Conservation (phyloP, 2,329 filamentous ascomycete species). For the Colletotrichum karsti region DNA sequence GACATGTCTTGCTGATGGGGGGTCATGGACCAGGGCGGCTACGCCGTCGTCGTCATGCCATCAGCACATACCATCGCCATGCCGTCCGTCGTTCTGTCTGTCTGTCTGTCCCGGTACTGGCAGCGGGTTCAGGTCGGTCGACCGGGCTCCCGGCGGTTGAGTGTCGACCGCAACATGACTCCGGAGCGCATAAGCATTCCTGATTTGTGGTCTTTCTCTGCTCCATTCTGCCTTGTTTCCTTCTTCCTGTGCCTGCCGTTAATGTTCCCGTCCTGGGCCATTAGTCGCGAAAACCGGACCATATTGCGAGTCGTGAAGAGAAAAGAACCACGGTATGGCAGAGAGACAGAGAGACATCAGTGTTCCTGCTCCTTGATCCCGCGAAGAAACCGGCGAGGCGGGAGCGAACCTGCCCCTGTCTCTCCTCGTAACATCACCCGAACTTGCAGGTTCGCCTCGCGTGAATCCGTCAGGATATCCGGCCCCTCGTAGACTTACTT, state of each 20-base stretch:
- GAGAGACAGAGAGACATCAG: background rate
- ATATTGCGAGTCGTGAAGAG: constrained; percentile 5
- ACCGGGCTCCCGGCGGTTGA: background rate
- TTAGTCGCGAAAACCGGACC: background rate
- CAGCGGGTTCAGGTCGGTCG: background rate
- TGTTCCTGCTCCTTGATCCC: background rate
- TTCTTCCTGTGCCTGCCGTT: background rate
- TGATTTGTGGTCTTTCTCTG: background rate
- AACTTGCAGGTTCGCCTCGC: background rate
- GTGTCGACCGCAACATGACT: constrained; percentile 10
- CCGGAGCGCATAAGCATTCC: constrained; percentile 3
- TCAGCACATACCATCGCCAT: background rate
- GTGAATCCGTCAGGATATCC: background rate
- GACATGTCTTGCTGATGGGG: background rate
- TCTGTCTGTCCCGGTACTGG: background rate
- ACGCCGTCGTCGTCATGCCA: constrained; percentile 8
- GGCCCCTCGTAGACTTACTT: background rate
- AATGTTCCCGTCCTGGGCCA: background rate
- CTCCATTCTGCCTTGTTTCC: background rate
- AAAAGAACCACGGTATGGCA: background rate
- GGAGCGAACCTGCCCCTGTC: background rate
- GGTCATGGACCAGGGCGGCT: background rate
- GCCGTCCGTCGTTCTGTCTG: background rate
- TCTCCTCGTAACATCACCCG: background rate
- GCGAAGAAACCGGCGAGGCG: background rate